Evolutionary conservation across 169 alveolate genomes (phyloP).

Genomic region (Plasmodium falciparum): DNA sequence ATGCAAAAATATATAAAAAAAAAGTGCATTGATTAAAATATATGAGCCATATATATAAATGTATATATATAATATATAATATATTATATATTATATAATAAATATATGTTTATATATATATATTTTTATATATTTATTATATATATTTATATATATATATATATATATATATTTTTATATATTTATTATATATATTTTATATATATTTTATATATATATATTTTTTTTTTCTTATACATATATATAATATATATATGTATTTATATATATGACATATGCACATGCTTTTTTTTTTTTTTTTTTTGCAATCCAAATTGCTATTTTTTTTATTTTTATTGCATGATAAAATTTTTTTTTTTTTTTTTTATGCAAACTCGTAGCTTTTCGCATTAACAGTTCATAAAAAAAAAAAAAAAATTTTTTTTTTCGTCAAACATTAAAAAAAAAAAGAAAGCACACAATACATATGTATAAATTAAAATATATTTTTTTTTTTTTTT

Average conservation of each 20-base stretch:
- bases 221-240: conserved; percentile 37
- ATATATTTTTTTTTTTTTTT: background rate
- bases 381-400: conserved; percentile 57
- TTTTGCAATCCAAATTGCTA: conserved; percentile 14
- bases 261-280: no score
- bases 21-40: background rate
- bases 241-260: background rate
- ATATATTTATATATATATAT: conserved; percentile 8
- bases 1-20: conserved; percentile 2
- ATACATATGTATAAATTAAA: background rate
- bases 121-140: no score
- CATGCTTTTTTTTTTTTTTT: background rate
- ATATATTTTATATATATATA: conserved; percentile 13
- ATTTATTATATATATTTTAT: conserved; percentile 10
- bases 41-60: conserved; percentile 5
- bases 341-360: conserved; percentile 27
- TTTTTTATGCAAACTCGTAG: conserved; percentile 56
- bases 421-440: conserved; percentile 13
- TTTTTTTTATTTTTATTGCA: conserved; percentile 52
- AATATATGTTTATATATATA: no score
- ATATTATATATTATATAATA: background rate
- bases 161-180: conserved; percentile 3
- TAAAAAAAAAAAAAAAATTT: conserved; percentile 26
- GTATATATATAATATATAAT: background rate
- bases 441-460: conserved; percentile 13